phyloP scores from a whole-genome alignment of 768 basidiomycete genomes.

The Coprinopsis sp. region DNA sequence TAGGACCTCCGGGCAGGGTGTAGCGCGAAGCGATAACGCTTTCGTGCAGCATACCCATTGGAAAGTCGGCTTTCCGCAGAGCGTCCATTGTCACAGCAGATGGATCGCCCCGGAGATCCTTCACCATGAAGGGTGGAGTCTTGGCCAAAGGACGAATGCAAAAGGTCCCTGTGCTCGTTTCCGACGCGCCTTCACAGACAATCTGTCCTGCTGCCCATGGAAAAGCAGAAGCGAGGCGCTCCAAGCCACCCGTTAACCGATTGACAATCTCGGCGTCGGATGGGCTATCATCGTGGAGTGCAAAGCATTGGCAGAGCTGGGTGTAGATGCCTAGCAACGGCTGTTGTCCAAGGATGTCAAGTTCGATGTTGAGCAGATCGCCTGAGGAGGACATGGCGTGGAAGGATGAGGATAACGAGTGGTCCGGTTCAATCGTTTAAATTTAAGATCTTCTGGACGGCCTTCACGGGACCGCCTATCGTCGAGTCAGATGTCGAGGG shows the following conservation, averaged over 20 bases:
- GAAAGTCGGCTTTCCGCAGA: slow-evolving; percentile 19
- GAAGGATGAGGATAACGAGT: too few relatives aligned
- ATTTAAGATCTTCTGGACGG: too few relatives aligned
- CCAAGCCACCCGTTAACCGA: slow-evolving; percentile 20
- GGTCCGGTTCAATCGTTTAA: too few relatives aligned
- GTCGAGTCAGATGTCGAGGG: too few relatives aligned
- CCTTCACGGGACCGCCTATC: too few relatives aligned
- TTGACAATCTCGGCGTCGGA: slow-evolving; percentile 10
- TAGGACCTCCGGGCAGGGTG: slow-evolving; percentile 14
- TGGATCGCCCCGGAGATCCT: slow-evolving; percentile 18
- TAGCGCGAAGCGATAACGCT: slow-evolving; percentile 19
- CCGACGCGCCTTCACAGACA: too few relatives aligned
- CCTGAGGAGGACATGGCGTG: too few relatives aligned
- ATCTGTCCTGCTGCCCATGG: slow-evolving; percentile 26
- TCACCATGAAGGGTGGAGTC: slow-evolving; percentile 19
- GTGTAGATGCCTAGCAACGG: too few relatives aligned
- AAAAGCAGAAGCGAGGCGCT: slow-evolving; percentile 17
- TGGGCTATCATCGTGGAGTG: slow-evolving; percentile 10
- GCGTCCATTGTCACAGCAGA: slow-evolving; percentile 18
- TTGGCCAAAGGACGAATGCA: slow-evolving; percentile 14
- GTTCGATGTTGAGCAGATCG: too few relatives aligned
- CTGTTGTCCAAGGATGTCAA: too few relatives aligned
- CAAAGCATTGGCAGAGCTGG: slow-evolving; percentile 20
- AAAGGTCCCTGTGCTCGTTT: slow-evolving; percentile 16
- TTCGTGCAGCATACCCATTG: slow-evolving; percentile 22